These are phyloP conservation scores for Aspergillus homomorphus DNA, from an alignment of 495 filamentous ascomycete genomes.

Conservation along the genomic window DNA sequence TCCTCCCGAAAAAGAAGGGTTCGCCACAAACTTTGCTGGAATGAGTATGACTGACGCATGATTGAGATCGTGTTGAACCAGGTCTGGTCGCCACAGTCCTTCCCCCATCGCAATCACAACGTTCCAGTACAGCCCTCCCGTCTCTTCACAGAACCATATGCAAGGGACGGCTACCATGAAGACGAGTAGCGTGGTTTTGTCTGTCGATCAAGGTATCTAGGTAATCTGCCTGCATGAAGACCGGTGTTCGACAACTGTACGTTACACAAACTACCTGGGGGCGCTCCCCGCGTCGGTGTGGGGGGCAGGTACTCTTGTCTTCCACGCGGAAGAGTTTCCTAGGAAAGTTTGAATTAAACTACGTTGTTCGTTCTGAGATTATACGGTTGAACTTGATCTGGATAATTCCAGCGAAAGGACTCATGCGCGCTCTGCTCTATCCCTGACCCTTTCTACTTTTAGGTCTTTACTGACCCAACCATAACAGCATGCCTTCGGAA, in stretches of 20 bases:
- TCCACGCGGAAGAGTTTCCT: neutral
- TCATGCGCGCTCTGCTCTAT: conserved; percentile 43
- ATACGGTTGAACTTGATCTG: conserved; percentile 64
- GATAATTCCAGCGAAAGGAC: conserved; percentile 61
- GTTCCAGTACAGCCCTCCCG: conserved; percentile 32
- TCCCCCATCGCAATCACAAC: neutral
- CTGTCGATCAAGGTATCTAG: conserved; percentile 50
- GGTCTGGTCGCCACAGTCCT: conserved; percentile 1
- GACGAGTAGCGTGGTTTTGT: conserved; percentile 44
- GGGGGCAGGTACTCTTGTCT: neutral
- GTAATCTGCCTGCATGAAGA: conserved; percentile 45
- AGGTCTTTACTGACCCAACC: conserved; percentile 24
- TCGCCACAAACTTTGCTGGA: neutral
- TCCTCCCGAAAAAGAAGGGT: neutral
- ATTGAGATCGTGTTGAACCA: conserved; percentile 2
- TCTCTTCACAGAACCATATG: conserved; percentile 20
- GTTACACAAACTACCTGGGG: conserved; percentile 6
- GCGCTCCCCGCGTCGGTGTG: neutral
- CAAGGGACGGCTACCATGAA: conserved; percentile 38
- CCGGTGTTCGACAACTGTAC: conserved; percentile 44
- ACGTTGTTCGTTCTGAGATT: conserved; percentile 50
- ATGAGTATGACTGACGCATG: conserved; percentile 1
- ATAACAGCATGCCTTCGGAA: conserved; percentile 36
- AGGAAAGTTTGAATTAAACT: conserved; percentile 3
- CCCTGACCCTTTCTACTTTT: conserved; percentile 11